These are phyloP conservation scores for Paramyrothecium sp. DNA, from an alignment of 2,329 filamentous ascomycete species.

Conservation along the genomic window DNA sequence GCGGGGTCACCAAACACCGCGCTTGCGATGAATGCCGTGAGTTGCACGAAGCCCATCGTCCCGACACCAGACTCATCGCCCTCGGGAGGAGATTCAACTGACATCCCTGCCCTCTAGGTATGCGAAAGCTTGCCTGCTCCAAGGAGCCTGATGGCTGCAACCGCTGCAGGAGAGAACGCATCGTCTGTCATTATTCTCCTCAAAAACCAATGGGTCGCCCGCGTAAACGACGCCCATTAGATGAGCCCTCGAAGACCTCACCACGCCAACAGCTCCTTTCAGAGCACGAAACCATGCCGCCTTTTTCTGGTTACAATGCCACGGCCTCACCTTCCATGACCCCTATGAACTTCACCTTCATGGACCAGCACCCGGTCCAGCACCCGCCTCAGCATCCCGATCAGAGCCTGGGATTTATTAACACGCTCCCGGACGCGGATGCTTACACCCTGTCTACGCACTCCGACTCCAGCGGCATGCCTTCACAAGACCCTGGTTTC, in stretches of 20 bases:
- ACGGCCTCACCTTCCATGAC: not conserved
- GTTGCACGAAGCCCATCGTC: conserved; percentile 22
- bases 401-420: not conserved
- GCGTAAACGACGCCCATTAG: conserved; percentile 49
- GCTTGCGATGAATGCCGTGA: conserved; percentile 69
- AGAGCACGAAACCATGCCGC: not conserved
- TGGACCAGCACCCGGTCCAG: not conserved
- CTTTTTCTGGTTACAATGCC: not conserved
- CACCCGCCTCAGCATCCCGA: not conserved
- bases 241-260: conserved; percentile 14
- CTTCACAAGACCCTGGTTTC: not conserved
- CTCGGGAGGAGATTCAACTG: not conserved
- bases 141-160: conserved; percentile 60
- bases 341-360: not conserved
- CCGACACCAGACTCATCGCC: not conserved
- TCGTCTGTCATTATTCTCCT: conserved; percentile 59
- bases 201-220: conserved; percentile 68
- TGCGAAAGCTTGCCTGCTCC: conserved; percentile 63
- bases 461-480: not conserved
- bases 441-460: not conserved
- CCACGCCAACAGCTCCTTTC: not conserved
- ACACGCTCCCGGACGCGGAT: not conserved
- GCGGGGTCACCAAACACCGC: conserved; percentile 47
- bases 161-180: conserved; percentile 56
- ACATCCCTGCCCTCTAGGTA: conserved; percentile 39